phyloP scores from a whole-genome alignment of 2,329 filamentous ascomycete species.

The Pestalotiopsis sp. region DNA sequence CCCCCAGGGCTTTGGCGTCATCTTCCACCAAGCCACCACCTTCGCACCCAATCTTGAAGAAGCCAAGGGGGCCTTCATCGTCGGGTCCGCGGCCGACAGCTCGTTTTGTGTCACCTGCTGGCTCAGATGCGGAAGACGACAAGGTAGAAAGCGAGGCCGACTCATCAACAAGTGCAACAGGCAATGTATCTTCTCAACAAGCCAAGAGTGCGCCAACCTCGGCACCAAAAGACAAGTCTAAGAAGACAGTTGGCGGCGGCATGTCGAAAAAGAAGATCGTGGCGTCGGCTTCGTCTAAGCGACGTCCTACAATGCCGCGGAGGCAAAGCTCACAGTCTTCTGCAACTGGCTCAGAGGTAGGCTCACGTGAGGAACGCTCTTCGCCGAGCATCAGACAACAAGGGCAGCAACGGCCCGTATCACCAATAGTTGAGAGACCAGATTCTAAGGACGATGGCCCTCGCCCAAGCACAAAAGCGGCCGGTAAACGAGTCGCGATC shows the following conservation, averaged over 20 bases:
- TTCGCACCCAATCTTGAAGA: constrained; percentile 62
- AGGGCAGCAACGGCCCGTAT: constrained; percentile 23
- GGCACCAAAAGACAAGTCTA: constrained; percentile 27
- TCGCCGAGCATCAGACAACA: constrained; percentile 24
- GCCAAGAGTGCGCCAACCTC: constrained; percentile 23
- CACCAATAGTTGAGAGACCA: constrained; percentile 31
- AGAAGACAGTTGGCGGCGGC: constrained; percentile 19
- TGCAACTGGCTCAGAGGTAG: constrained; percentile 33
- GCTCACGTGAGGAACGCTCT: constrained; percentile 33
- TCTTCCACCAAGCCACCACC: constrained; percentile 51
- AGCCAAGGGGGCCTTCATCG: constrained; percentile 54
- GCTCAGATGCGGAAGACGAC: constrained; percentile 46
- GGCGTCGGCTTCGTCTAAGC: constrained; percentile 45
- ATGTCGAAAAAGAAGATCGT: constrained; percentile 43
- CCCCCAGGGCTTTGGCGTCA: constrained; percentile 30
- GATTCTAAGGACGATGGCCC: constrained; percentile 16
- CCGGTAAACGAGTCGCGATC: constrained; percentile 48
- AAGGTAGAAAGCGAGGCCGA: constrained; percentile 35
- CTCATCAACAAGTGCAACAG: constrained; percentile 43
- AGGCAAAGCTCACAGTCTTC: constrained; percentile 52
- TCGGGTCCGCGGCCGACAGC: constrained; percentile 60
- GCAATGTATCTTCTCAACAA: constrained; percentile 26
- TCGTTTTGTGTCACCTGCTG: constrained; percentile 59
- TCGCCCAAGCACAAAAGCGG: constrained; percentile 45
- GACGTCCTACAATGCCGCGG: constrained; percentile 47